Evolutionary conservation across 2,329 filamentous ascomycete species (phyloP), one percentile per base, ranked within the genome.

Genomic region (Xylaria sp.): DNA sequence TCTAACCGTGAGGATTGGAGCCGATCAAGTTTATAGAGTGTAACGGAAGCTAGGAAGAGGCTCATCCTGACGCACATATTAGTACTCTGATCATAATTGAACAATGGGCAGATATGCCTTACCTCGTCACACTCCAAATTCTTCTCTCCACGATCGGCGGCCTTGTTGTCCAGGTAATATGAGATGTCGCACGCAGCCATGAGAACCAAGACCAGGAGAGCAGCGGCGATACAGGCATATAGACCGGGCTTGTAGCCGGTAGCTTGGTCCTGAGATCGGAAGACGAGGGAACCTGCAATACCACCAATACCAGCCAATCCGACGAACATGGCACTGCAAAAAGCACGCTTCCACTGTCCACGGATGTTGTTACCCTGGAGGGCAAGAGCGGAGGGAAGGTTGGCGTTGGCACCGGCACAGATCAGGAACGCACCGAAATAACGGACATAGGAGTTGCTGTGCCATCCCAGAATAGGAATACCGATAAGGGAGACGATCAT

Each of bases 321-420:
- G 4, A 95, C 89, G 1, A 95, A 83, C 0, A 88, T 89, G 3
- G 91, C 90, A 62, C 87, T 90, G 74, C 87, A 89, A 69, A 95
- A 88, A 1, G 91, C 91, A 53, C 92, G 86, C 79, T 94, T 96
- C 91, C 91, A 96, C 78, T 95, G 91, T 0, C 91, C 92, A 57
- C 90, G 87, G 72, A 96, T 90, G 77, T 96, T 96, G 78, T 94
- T 95, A 44, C 90, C 90, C 78, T 94, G 91, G 77, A 92, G 94
- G 0, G 90, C 85, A 80, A 96, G 87, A 48, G 86, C 81, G 2
- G 87, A 82, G 0, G 92, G 92, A 4, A 94, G 81, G 72, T 95
- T 95, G 65, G 88, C 84, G 75, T 93, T 93, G 66, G 88, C 87
- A 6, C 90, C 91, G 0, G 89, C 89, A 0, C 90, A 90, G 23